Percentiles rank a stretch among this genome's conserved stretches.
These are phyloP conservation scores for Alternaria sp. DNA, from an alignment of 2,329 filamentous ascomycete genomes.

Conservation along the genomic window DNA sequence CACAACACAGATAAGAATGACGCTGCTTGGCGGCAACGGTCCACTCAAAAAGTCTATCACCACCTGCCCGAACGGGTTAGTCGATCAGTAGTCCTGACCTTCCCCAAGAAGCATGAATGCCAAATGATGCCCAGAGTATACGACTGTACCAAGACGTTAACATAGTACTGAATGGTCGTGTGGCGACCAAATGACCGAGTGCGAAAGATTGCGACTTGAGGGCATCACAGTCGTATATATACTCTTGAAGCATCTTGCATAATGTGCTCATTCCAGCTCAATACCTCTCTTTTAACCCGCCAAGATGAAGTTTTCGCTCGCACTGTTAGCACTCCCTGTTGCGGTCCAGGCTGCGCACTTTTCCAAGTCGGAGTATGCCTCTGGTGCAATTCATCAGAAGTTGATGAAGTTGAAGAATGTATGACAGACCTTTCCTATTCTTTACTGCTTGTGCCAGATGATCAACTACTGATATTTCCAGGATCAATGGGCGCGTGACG, in stretches of 20 bases:
- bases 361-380: constrained; percentile 37
- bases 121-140: constrained; percentile 21
- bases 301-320: constrained; percentile 40
- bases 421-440: neutral
- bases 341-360: constrained; percentile 33
- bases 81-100: constrained; percentile 13
- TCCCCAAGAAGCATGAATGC: constrained; percentile 24
- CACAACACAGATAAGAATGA: neutral
- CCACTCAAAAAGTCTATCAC: neutral
- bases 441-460: neutral
- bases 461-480: constrained; percentile 2
- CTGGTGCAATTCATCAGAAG: constrained; percentile 36
- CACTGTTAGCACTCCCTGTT: constrained; percentile 33
- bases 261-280: constrained; percentile 40
- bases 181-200: constrained; percentile 7
- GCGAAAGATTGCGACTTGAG: neutral
- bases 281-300: constrained; percentile 23
- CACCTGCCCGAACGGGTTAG: constrained; percentile 23
- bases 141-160: constrained; percentile 21
- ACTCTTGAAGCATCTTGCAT: constrained; percentile 6
- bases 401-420: constrained; percentile 41
- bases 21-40: constrained; percentile 10
- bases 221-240: constrained; percentile 27
- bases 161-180: constrained; percentile 7
- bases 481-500: constrained; percentile 37